Base-by-base conservation (phyloP, 495 filamentous ascomycete genomes). In the Podospora anserina region DNA sequence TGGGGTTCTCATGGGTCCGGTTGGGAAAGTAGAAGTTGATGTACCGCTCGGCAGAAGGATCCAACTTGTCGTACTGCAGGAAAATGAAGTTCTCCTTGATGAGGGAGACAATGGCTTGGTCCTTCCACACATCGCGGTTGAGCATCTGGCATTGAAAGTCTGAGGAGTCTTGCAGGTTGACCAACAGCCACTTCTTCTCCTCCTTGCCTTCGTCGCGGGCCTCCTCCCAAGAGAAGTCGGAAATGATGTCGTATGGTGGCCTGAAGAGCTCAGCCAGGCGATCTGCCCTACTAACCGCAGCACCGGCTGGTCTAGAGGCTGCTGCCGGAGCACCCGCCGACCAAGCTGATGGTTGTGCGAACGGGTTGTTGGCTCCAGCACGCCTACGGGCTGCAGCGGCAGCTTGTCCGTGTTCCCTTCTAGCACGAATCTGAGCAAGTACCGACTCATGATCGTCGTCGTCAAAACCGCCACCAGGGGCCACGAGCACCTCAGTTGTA, bases 101-200 rank as follows among this genome's bases (percentile, higher is more conserved):
- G 0, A 96, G 90, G 16, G 91, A 88, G 73, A 85, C 86, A 64
- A 99, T 88, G 9, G 87, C 83, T 63, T 84, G 72, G 69, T 94
- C 88, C 78, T 97, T 98, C 95, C 95, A 99, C 60, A 97, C 86
- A 75, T 99, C 95, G 26, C 95, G 87, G 75, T 99, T 99, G 16
- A 99, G 82, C 3, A 90, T 81, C 75, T 98, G 96, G 75, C 95
- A 98, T 76, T 94, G 89, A 73, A 98, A 99, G 56, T 96, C 86
- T 4, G 91, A 89, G 44, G 89, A 84, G 76, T 99, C 94, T 80
- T 99, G 95, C 5, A 99, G 88, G 75, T 99, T 97, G 70, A 97
- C 92, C 63, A 99, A 75, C 16, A 99, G 85, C 95, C 95, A 99
- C 76, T 96, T 97, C 78, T 93, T 88, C 30, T 84, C 83, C 27